These are phyloP conservation scores for Glycine latifolia DNA, from an alignment of 306 rosid genomes.

Conservation along the genomic window DNA sequence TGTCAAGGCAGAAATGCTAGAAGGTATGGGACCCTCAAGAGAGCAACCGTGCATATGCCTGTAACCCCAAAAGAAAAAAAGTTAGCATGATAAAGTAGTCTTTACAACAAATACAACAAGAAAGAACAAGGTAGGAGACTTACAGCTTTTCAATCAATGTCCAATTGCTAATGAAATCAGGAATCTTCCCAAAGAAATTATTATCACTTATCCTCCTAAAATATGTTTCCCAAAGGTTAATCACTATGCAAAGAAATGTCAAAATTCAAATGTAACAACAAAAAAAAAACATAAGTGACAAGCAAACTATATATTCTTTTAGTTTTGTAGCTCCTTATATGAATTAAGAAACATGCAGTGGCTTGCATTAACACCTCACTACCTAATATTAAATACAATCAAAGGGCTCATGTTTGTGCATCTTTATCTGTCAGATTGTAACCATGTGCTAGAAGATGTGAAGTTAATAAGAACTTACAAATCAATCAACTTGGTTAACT, in stretches of 20 bases:
- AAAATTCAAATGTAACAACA: neutral
- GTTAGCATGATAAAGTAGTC: neutral
- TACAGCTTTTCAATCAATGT: slow-evolving; percentile 73
- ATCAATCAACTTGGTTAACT: slow-evolving; percentile 82
- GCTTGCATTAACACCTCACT: slow-evolving; percentile 12
- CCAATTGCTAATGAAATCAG: slow-evolving; percentile 81
- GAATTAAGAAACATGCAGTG: slow-evolving; percentile 7
- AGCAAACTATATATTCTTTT: neutral
- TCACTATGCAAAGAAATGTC: slow-evolving; percentile 30
- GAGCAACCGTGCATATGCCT: slow-evolving; percentile 84
- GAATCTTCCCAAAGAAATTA: slow-evolving; percentile 78
- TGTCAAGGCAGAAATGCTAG: slow-evolving; percentile 72
- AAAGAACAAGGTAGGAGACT: slow-evolving; percentile 48
- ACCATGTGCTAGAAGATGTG: slow-evolving; percentile 27
- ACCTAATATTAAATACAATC: neutral
- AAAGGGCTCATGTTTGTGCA: neutral
- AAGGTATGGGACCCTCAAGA: slow-evolving; percentile 90
- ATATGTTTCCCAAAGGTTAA: slow-evolving; percentile 47
- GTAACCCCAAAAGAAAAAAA: slow-evolving; percentile 41
- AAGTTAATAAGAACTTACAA: slow-evolving; percentile 60
- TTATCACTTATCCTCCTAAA: slow-evolving; percentile 86
- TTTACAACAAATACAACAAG: slow-evolving; percentile 27
- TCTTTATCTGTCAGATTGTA: slow-evolving; percentile 9
- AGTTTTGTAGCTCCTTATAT: neutral
- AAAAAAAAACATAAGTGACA: neutral